Evolutionary conservation across 2,329 filamentous ascomycete genomes (phyloP), one percentile per base, ranked within the genome.

Genomic region (Ambrosiella xylebori): DNA sequence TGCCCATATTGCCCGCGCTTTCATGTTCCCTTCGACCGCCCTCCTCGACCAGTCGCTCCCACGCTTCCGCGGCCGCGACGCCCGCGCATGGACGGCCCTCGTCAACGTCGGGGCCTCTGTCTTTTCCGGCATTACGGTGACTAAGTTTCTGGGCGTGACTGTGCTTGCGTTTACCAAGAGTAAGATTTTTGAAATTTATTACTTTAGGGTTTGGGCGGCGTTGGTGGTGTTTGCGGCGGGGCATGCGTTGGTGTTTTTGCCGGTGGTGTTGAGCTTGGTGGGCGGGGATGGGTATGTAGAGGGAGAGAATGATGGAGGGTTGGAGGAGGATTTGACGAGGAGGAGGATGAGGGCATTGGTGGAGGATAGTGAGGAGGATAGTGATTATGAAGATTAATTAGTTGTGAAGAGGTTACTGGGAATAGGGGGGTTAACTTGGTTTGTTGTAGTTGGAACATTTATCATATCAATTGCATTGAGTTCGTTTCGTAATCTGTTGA

Each of bases 171-270:
- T 96, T 66, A 98, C 93, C 7, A 76, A 87, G 56, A 95, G 88
- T 69, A 98, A 97, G 79, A 98, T 98, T 66, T 98, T 98, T 65
- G 94, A 98, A 73, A 88, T 98, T 59, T 98, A 98, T 72, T 98
- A 98, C 71, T 98, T 98, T 77, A 80, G 93, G 49, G 86, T 98
- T 49, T 98, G 93, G 93, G 74, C 96, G 15, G 85, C 90, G 6
- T 78, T 98, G 57, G 90, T 98, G 9, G 69, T 94, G 8, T 91
- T 95, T 69, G 94, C 90, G 2, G 88, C 88, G 7, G 77, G 84
- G 8, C 93, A 98, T 69, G 88, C 93, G 0, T 75, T 98, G 53
- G 79, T 98, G 7, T 95, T 97, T 69, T 73, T 98, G 64, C 93
- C 93, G 0, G 93, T 97, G 0, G 85, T 86, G 1, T 75, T 98